Evolutionary conservation across 805 yeast genomes (phyloP).

Genomic region (Metschnikowia baotianmanensis): DNA sequence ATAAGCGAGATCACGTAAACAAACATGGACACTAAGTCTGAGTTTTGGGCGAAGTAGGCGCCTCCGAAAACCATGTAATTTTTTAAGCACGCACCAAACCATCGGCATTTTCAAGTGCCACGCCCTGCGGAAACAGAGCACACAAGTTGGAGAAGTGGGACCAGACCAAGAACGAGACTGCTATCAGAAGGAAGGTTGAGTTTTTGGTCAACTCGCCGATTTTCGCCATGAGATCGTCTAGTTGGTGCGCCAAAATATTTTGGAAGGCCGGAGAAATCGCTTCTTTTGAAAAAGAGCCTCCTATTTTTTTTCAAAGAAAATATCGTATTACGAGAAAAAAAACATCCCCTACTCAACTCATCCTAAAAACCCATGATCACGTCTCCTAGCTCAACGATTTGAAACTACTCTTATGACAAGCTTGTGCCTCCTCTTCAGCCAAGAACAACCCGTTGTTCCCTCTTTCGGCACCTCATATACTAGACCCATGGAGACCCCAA

Average conservation of each 20-base stretch:
- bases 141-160: slow-evolving; percentile 52
- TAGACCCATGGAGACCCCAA: too few species aligned
- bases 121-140: slow-evolving; percentile 33
- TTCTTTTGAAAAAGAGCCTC: too few species aligned
- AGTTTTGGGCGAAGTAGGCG: slow-evolving; percentile 39
- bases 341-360: too few species aligned
- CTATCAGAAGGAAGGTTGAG: slow-evolving; percentile 34
- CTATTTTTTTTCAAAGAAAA: too few species aligned
- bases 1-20: slow-evolving; percentile 49
- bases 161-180: slow-evolving; percentile 71
- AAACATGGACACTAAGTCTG: slow-evolving; percentile 47
- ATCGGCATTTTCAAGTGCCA: slow-evolving; percentile 66
- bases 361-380: too few species aligned
- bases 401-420: too few species aligned
- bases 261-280: slow-evolving; percentile 67
- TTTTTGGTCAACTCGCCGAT: slow-evolving; percentile 66
- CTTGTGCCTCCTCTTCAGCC: too few species aligned
- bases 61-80: slow-evolving; percentile 61
- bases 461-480: too few species aligned
- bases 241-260: slow-evolving; percentile 59
- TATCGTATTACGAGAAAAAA: too few species aligned
- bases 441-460: too few species aligned
- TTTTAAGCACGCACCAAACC: slow-evolving; percentile 70
- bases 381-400: too few species aligned
- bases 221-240: slow-evolving; percentile 76